phyloP scores from a whole-genome alignment of 345 rosid species.

The Citrus mangshanensis region DNA sequence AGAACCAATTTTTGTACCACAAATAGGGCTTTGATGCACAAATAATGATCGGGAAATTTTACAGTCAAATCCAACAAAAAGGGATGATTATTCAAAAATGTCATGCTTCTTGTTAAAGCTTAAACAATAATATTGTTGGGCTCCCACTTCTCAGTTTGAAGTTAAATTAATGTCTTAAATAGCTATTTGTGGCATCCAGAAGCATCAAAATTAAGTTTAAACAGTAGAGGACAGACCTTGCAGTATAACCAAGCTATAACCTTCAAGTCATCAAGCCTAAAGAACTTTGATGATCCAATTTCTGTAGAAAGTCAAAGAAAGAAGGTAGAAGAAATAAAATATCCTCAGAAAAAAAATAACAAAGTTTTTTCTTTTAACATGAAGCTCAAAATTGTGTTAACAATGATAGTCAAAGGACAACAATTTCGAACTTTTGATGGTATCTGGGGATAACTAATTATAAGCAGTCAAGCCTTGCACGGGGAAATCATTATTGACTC shows the following conservation, averaged over 20 bases:
- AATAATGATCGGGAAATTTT: not conserved
- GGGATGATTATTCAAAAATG: not conserved
- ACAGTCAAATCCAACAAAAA: slow-evolving; percentile 1
- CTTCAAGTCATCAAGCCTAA: slow-evolving; percentile 78
- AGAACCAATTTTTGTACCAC: not conserved
- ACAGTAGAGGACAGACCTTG: slow-evolving; percentile 52
- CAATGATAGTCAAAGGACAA: too few relatives aligned
- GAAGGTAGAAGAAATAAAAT: not conserved
- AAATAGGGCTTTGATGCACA: not conserved
- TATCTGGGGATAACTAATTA: too few relatives aligned
- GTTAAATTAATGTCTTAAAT: not conserved
- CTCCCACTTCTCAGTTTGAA: not conserved
- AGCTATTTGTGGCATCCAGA: not conserved
- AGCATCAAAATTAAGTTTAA: not conserved
- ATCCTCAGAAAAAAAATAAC: not conserved
- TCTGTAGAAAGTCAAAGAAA: slow-evolving; percentile 37
- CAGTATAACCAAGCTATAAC: slow-evolving; percentile 71
- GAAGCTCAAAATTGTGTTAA: too few relatives aligned
- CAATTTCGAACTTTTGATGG: not conserved
- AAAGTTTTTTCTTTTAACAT: too few relatives aligned
- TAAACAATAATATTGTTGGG: not conserved
- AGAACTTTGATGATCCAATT: slow-evolving; percentile 71
- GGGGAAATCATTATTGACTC: not conserved
- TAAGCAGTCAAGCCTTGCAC: not conserved
- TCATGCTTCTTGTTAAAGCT: slow-evolving; percentile 1